These are phyloP conservation scores for Diaporthe batatas DNA, from an alignment of 2,329 filamentous ascomycete species.

Conservation along the genomic window DNA sequence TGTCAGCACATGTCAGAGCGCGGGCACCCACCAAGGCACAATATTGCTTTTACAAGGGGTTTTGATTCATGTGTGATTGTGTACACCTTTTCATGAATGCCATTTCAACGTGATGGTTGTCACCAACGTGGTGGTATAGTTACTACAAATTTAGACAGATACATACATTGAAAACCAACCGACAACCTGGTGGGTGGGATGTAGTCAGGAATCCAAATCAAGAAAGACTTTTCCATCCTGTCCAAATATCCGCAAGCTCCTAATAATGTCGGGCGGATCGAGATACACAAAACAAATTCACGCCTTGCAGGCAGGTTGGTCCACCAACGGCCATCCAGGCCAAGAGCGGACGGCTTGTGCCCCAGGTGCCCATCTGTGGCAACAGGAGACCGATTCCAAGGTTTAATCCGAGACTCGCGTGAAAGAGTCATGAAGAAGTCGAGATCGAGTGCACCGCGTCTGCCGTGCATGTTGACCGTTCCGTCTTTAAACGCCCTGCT, in stretches of 20 bases:
- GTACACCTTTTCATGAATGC: constrained; percentile 3
- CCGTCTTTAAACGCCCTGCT: constrained; percentile 8
- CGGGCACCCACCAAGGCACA: neutral
- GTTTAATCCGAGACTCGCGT: neutral
- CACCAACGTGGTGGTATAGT: constrained; percentile 5
- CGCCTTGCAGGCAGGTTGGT: constrained; percentile 6
- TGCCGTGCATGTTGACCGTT: neutral
- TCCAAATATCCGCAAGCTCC: constrained; percentile 31
- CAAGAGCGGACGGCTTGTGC: neutral
- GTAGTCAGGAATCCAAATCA: neutral
- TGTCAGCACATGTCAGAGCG: neutral
- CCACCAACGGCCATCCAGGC: neutral
- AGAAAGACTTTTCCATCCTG: neutral
- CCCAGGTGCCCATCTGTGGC: neutral
- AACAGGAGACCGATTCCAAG: neutral
- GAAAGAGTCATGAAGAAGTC: neutral
- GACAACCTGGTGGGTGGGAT: neutral
- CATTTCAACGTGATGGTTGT: neutral
- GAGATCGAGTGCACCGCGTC: neutral
- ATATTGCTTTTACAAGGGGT: neutral
- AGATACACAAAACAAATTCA: constrained; percentile 28
- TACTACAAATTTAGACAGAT: constrained; percentile 24
- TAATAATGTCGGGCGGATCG: constrained; percentile 31
- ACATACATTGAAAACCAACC: neutral
- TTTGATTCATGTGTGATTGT: constrained; percentile 12